Base-by-base conservation (phyloP, 208 protist genomes). In the Balamuthia mandrillaris region DNA sequence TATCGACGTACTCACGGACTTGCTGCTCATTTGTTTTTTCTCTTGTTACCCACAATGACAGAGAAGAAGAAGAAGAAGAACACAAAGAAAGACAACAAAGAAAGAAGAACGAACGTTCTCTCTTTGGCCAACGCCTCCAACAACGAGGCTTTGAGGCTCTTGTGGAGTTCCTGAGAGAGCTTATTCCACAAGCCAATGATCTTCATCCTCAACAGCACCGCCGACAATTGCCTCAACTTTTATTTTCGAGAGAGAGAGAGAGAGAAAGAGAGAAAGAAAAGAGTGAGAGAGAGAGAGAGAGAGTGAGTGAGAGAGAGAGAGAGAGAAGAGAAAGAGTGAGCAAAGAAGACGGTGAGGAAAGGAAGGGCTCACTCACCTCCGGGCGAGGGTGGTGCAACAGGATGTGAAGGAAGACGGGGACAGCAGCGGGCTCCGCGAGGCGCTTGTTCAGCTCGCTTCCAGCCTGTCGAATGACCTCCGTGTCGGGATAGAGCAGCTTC, bases 121-220 rank as follows among this genome's bases (percentile, higher is more conserved):
- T 79, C 70, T 21, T 49, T 42, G 14, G 60, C 70, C 21, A 79
- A 49, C 10, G 70, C 70, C 24, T 52, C 47, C 16, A 79, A 18
- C 7, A 79, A 49, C 1, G 70, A 52, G 29, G 37, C 70, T 35
- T 79, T 79, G 47, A 79, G 35, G 18, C 52, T 4, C 29, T 52
- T 58, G 0, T 42, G 41, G 14, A 49, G 33, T 21, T 79, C 45
- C 16, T 52, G 33, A 27, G 52, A 42, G 47, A 79, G 52, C 47
- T 79, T 79, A 37, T 27, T 21, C 70, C 70, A 79, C 29, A 79
- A 41, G 14, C 70, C 44, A 0, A 79, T 49, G 16, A 37, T 49
- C 47, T 79, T 79, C 70, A 79, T 79, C 14, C 70, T n/a, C 45
- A 79, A 79, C 21, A 79, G 35, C 33, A 79, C 44, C 31, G 39